Evolutionary conservation across 805 yeast species (phyloP).

Genomic region (Nakazawaea ishiwadae): DNA sequence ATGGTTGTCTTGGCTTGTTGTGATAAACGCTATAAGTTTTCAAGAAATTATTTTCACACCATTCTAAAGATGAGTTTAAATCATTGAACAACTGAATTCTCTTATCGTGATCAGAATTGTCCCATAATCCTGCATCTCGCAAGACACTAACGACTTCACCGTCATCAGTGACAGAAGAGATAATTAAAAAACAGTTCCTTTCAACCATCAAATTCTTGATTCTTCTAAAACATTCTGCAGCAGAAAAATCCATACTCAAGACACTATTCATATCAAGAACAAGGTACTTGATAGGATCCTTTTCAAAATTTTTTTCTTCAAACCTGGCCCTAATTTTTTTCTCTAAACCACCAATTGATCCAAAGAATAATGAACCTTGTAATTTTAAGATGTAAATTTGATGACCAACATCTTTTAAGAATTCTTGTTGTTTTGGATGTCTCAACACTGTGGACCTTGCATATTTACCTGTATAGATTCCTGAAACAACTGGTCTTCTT

Average conservation of each 20-base stretch:
- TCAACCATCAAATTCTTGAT: slow-evolving; percentile 73
- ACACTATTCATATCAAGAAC: slow-evolving; percentile 85
- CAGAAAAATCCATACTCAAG: slow-evolving; percentile 81
- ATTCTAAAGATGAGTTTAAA: slow-evolving; percentile 84
- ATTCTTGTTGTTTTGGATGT: slow-evolving; percentile 84
- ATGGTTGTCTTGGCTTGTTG: slow-evolving; percentile 18
- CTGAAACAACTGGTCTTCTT: slow-evolving; percentile 72
- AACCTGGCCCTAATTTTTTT: slow-evolving; percentile 61
- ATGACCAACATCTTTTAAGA: slow-evolving; percentile 78
- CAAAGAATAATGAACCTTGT: slow-evolving; percentile 88
- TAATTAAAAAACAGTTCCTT: slow-evolving; percentile 63
- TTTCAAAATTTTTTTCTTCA: slow-evolving; percentile 45
- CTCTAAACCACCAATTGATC: slow-evolving; percentile 92
- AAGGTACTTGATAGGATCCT: slow-evolving; percentile 69
- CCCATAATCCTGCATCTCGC: slow-evolving; percentile 80
- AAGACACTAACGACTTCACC: slow-evolving; percentile 67
- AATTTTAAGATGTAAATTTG: slow-evolving; percentile 86
- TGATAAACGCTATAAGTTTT: slow-evolving; percentile 46
- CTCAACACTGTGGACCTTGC: slow-evolving; percentile 91
- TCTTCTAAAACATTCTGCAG: slow-evolving; percentile 92
- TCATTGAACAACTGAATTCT: slow-evolving; percentile 66
- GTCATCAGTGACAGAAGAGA: slow-evolving; percentile 71
- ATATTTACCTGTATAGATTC: slow-evolving; percentile 78
- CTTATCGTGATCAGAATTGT: slow-evolving; percentile 37
- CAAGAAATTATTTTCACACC: slow-evolving; percentile 93